phyloP scores from a whole-genome alignment of 2,329 filamentous ascomycete species.

The Alternaria arborescens region DNA sequence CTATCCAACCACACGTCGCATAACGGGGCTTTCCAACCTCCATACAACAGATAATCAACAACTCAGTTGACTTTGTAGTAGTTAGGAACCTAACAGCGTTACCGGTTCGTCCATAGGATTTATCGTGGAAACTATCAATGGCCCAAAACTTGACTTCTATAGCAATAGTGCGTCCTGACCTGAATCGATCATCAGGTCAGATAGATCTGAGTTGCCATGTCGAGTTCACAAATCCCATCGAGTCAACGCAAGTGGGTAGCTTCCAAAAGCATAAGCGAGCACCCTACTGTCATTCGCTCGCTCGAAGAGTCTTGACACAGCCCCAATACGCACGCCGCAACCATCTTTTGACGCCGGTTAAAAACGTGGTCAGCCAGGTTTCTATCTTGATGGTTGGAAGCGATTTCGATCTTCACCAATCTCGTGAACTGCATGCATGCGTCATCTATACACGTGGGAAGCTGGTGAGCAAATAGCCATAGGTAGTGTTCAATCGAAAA shows the following conservation, averaged over 20 bases:
- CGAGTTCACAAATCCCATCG: background rate
- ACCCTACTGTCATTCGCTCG: background rate
- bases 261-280: background rate
- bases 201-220: background rate
- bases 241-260: background rate
- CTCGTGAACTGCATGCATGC: background rate
- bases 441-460: background rate
- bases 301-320: background rate
- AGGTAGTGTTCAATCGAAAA: background rate
- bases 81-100: background rate
- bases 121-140: background rate
- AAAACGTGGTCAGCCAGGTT: slow-evolving; percentile 1
- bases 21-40: too few relatives aligned
- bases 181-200: background rate
- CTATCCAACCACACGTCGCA: background rate
- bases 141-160: background rate
- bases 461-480: background rate
- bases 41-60: too few relatives aligned
- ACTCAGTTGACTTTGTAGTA: background rate
- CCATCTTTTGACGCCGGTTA: background rate
- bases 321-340: background rate
- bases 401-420: background rate
- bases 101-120: background rate
- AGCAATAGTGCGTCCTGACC: too few relatives aligned
- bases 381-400: background rate